Percentiles rank a stretch among this genome's conserved stretches.
These are phyloP conservation scores for Phialemoniopsis sp. DNA, from an alignment of 2,329 filamentous ascomycete genomes.

Conservation along the genomic window DNA sequence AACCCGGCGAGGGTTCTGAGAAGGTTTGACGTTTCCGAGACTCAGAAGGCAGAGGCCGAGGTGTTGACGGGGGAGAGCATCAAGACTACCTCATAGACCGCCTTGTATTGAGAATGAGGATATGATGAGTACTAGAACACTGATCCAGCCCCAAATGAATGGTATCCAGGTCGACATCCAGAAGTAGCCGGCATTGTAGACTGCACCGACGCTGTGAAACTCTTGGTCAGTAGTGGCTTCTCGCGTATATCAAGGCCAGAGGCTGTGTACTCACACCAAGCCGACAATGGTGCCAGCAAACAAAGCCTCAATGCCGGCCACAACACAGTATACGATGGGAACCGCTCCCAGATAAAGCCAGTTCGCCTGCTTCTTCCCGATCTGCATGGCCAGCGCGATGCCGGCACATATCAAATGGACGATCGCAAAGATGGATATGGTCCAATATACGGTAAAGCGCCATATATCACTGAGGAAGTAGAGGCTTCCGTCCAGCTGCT, in stretches of 20 bases:
- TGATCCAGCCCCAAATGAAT: slow-evolving; percentile 82
- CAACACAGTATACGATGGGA: slow-evolving; percentile 64
- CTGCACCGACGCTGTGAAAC: slow-evolving; percentile 63
- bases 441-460: slow-evolving; percentile 87
- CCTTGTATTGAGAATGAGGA: slow-evolving; percentile 93
- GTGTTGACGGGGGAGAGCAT: not conserved
- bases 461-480: slow-evolving; percentile 76
- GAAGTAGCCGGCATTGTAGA: slow-evolving; percentile 80
- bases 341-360: slow-evolving; percentile 67
- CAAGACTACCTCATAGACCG: slow-evolving; percentile 55
- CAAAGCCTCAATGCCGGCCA: slow-evolving; percentile 73
- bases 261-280: slow-evolving; percentile 56
- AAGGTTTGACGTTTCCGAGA: slow-evolving; percentile 26
- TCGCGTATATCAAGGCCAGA: too few species aligned
- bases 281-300: slow-evolving; percentile 80
- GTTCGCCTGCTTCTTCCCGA: slow-evolving; percentile 38
- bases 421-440: slow-evolving; percentile 69
- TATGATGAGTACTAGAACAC: slow-evolving; percentile 75
- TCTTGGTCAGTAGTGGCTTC: too few species aligned
- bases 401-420: slow-evolving; percentile 70
- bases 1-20: slow-evolving; percentile 61
- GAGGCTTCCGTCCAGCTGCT: slow-evolving; percentile 50
- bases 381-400: slow-evolving; percentile 71
- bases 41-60: not conserved
- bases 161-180: slow-evolving; percentile 94